A percentile compares a stretch with the other conserved stretches of the same genome.
Evolutionary conservation across 139 green algal species (phyloP).

Genomic region (Chlamydomonas sp.): DNA sequence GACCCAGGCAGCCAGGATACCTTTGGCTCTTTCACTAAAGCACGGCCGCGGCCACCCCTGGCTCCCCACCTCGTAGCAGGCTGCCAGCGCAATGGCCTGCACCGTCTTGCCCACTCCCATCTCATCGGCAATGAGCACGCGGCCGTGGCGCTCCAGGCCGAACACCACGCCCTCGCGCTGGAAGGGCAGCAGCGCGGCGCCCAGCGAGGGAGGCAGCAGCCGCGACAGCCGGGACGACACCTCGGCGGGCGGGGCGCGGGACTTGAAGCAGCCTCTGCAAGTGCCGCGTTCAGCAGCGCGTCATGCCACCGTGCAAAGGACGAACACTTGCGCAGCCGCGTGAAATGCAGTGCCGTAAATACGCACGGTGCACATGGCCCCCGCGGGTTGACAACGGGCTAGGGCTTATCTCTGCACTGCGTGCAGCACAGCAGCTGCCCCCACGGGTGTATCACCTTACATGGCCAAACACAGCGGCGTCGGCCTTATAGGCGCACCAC

Average conservation of each 20-base stretch:
- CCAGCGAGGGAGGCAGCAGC: slow-evolving; percentile 66
- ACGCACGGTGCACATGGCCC: too few species aligned
- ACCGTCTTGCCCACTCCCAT: slow-evolving; percentile 95
- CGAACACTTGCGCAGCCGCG: neutral
- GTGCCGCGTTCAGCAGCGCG: neutral
- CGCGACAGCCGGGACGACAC: slow-evolving; percentile 50
- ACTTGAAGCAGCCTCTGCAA: slow-evolving; percentile 5
- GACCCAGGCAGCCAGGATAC: neutral
- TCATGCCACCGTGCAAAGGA: neutral
- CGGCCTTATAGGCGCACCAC: neutral
- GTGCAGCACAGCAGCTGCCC: neutral
- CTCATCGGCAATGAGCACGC: slow-evolving; percentile 93
- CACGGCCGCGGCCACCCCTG: neutral
- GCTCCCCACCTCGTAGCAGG: slow-evolving; percentile 79
- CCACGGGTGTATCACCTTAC: neutral
- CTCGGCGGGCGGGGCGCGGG: slow-evolving; percentile 35
- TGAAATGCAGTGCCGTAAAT: too few species aligned
- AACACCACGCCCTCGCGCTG: slow-evolving; percentile 83
- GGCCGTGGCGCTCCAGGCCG: slow-evolving; percentile 74
- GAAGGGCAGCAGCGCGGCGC: slow-evolving; percentile 68
- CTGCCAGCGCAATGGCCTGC: slow-evolving; percentile 89
- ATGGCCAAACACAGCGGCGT: neutral
- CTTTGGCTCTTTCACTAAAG: too few species aligned
- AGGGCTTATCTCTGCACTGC: too few species aligned
- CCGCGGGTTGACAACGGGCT: too few species aligned